Evolutionary conservation across 768 basidiomycete species (phyloP), one percentile per base, ranked within the genome.

Genomic region (Serendipita vermifera): DNA sequence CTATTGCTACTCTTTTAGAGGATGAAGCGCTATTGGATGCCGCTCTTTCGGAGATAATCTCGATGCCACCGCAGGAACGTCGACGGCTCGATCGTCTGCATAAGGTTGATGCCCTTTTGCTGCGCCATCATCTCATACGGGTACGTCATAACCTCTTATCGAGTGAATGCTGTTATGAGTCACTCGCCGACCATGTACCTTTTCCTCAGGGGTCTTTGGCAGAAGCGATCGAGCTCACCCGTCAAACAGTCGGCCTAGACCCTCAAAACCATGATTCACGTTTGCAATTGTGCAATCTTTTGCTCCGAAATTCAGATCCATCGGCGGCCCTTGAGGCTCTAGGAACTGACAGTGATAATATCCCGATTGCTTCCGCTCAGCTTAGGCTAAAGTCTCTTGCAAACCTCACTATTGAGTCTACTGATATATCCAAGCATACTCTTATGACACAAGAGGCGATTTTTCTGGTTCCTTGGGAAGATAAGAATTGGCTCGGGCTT

Each of bases 11-110:
- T 58, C 20, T 57, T 5, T n/a, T 24, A 26, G 43, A 75, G 32
- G 91, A 94, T 62, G 81, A 85, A 32, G 77, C 75, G 33, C 75
- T 96, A 17, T 75, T 92, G 24, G 88, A 93, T 65, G 92, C 91
- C 1, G 85, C 90, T 0, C 70, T 93, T 11, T 82, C 85, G 0
- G 91, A 96, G 65, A 77, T 94, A 15, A 73, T 83, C 17, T 71
- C 77, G 0, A 71, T 91, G 22, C 78, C 89, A 0, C 64, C 82
- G 15, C 81, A 89, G 58, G 73, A 78, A 59, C 74, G 83, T 55
- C 73, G 74, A 41, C 68, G 73, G 35, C 75, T 86, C 55, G 92
- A 93, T 68, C 82, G 84, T 6, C 66, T 72, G 33, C 73, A 81
- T 57, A 77, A 87, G 59, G 81, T 87, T 32, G 76, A 82, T 39